Percentiles rank a stretch among this genome's conserved stretches.
These are phyloP conservation scores for Suillus placidus DNA, from an alignment of 768 basidiomycete genomes.

Conservation along the genomic window DNA sequence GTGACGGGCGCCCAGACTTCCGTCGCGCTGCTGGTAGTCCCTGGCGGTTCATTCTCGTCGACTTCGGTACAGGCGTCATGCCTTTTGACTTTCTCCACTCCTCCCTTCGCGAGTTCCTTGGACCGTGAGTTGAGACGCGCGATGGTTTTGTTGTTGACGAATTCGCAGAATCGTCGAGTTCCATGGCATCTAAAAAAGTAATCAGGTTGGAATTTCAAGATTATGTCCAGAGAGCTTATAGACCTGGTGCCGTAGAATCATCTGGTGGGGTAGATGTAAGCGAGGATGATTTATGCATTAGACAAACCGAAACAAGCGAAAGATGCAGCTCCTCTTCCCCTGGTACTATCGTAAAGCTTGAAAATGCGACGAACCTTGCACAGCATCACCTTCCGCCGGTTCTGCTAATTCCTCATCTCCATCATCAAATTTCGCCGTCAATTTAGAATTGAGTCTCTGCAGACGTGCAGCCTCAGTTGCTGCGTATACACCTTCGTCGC, in stretches of 20 bases:
- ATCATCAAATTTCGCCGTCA: conserved; percentile 47
- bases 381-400: conserved; percentile 32
- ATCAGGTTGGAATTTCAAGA: neutral
- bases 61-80: conserved; percentile 51
- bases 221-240: conserved; percentile 24
- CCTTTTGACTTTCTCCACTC: conserved; percentile 86
- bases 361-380: conserved; percentile 60
- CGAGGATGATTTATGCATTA: neutral
- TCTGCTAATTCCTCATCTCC: conserved; percentile 32
- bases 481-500: conserved; percentile 74
- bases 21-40: conserved; percentile 60
- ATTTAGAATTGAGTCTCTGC: conserved; percentile 69
- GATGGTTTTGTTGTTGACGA: conserved; percentile 33
- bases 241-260: conserved; percentile 13
- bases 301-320: neutral
- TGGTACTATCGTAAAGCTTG: conserved; percentile 16
- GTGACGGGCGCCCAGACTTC: conserved; percentile 70
- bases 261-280: conserved; percentile 18
- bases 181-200: conserved; percentile 49
- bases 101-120: conserved; percentile 75
- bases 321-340: neutral
- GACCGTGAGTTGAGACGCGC: conserved; percentile 79
- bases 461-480: conserved; percentile 78
- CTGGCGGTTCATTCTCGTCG: conserved; percentile 66
- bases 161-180: conserved; percentile 44